These are phyloP conservation scores for Panaeolus papilionaceus DNA, from an alignment of 768 basidiomycete species.

Conservation along the genomic window DNA sequence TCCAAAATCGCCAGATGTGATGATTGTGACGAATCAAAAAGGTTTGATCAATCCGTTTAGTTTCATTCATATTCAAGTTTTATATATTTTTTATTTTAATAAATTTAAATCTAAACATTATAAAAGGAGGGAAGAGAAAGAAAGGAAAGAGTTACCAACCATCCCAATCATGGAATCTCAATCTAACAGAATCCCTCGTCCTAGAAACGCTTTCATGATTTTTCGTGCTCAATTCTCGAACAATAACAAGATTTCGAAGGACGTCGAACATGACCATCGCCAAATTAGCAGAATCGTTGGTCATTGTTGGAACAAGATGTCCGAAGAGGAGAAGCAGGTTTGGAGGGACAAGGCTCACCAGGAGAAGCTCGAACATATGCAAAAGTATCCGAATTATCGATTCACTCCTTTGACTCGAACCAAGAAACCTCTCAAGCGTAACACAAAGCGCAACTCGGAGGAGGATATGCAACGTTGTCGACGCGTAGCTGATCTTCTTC, in stretches of 20 bases:
- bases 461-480: slow-evolving; percentile 56
- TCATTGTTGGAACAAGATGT: slow-evolving; percentile 59
- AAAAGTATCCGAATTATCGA: slow-evolving; percentile 59
- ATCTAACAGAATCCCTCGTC: slow-evolving; percentile 32
- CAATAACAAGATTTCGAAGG: slow-evolving; percentile 51
- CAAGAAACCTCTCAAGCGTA: slow-evolving; percentile 53
- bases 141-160: neutral
- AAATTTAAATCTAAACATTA: too few relatives aligned
- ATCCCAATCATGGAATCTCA: slow-evolving; percentile 14
- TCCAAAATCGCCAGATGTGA: neutral
- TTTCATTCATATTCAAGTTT: neutral
- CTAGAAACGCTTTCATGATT: slow-evolving; percentile 86
- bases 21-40: neutral
- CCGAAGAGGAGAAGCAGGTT: slow-evolving; percentile 54
- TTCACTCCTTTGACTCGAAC: slow-evolving; percentile 53
- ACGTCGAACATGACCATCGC: slow-evolving; percentile 61
- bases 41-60: neutral
- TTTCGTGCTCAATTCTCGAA: slow-evolving; percentile 67
- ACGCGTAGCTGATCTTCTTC: slow-evolving; percentile 54
- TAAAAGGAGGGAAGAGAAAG: too few relatives aligned
- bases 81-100: neutral
- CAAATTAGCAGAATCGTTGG: slow-evolving; percentile 64
- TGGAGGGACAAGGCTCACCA: slow-evolving; percentile 57
- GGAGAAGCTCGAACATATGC: slow-evolving; percentile 56
- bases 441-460: slow-evolving; percentile 55